Conservation (phyloP, 352 stramenopile genomes). For the Phytophthora citricola region DNA sequence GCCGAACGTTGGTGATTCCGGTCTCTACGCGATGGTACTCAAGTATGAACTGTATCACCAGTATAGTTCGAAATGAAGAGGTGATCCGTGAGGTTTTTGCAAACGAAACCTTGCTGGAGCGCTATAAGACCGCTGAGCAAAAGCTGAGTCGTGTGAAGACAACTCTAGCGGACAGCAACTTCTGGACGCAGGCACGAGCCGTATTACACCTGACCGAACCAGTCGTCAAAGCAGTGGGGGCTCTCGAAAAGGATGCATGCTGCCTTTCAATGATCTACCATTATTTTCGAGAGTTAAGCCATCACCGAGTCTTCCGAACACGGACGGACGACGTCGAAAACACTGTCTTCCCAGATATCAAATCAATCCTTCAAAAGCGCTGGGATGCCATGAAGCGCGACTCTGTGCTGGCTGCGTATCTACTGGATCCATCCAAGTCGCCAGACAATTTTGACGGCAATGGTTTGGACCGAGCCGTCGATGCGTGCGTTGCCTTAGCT, state of each 20-base stretch:
- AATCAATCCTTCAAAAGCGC: background rate
- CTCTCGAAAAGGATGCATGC: conserved; percentile 27
- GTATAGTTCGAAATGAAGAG: conserved; percentile 4
- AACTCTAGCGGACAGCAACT: conserved; percentile 4
- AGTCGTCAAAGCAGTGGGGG: conserved; percentile 12
- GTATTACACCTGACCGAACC: conserved; percentile 5
- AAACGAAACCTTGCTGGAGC: background rate
- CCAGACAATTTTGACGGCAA: background rate
- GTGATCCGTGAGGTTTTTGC: conserved; percentile 6
- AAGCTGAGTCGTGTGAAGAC: background rate
- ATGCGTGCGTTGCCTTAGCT: background rate
- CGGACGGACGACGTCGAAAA: background rate
- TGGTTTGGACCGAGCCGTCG: background rate
- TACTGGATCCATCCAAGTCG: background rate
- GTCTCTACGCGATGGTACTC: conserved; percentile 23
- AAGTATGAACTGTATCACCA: conserved; percentile 8
- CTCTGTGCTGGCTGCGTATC: background rate
- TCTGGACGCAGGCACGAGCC: conserved; percentile 1
- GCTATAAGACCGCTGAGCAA: background rate
- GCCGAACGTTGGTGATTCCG: background rate
- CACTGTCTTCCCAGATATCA: background rate
- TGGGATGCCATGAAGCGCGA: background rate
- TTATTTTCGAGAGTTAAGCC: conserved; percentile 5
- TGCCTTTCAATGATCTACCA: conserved; percentile 20
- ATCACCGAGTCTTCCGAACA: background rate